phyloP scores from a whole-genome alignment of 2,329 filamentous ascomycete genomes.

The Saccharata proteae region DNA sequence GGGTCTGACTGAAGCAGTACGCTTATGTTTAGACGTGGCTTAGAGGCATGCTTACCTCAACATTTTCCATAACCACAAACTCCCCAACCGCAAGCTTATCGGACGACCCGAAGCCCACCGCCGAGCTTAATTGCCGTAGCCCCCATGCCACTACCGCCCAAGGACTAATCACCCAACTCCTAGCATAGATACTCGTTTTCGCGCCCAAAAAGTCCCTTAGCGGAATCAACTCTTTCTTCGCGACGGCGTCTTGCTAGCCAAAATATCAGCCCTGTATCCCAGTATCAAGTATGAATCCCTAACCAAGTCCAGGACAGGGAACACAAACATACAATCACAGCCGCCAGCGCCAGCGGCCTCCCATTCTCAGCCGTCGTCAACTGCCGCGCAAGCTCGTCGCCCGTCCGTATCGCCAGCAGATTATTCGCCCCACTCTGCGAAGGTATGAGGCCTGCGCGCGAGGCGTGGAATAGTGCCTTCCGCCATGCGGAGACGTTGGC shows the following conservation, averaged over 20 bases:
- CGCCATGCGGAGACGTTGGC: conserved; percentile 76
- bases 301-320: background rate
- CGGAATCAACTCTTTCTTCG: conserved; percentile 56
- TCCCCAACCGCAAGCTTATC: conserved; percentile 48
- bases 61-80: conserved; percentile 54
- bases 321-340: conserved; percentile 48
- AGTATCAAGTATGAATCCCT: background rate
- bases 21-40: too few relatives aligned
- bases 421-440: conserved; percentile 27
- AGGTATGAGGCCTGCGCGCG: conserved; percentile 49
- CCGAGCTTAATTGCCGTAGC: conserved; percentile 50
- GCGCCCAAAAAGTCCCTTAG: conserved; percentile 54
- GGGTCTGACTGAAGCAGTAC: conserved; percentile 3
- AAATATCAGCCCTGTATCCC: background rate
- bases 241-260: conserved; percentile 54
- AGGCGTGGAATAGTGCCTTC: conserved; percentile 57
- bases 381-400: conserved; percentile 54
- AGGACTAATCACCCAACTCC: conserved; percentile 56
- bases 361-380: conserved; percentile 71
- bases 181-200: conserved; percentile 59
- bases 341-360: conserved; percentile 65
- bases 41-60: conserved; percentile 34
- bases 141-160: conserved; percentile 67
- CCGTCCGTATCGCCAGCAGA: conserved; percentile 39
- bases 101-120: conserved; percentile 38